Evolutionary conservation across 352 stramenopile species (phyloP), one percentile per base, ranked within the genome.

Genomic region (Nothophytophthora sp.): DNA sequence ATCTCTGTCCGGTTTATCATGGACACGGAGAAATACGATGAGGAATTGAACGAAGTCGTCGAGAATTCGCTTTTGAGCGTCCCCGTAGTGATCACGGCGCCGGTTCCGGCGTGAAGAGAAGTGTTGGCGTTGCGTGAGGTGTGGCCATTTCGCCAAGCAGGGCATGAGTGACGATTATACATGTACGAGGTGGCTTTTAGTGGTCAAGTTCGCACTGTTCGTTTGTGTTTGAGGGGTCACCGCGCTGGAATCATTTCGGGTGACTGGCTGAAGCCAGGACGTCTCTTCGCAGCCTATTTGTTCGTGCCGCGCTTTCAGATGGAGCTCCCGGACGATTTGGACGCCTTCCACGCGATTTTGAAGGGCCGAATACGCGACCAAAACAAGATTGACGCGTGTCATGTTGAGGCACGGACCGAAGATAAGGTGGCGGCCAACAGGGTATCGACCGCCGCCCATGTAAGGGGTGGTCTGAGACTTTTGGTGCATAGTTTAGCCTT

Each of bases 21-120:
- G 29, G 79, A 92, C 22, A 87, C 71, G 33, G 63, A 83, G 38
- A 86, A 78, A 24, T 76, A 76, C 41, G 77, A 92, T 51, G 75
- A 88, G 54, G 67, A 81, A 12, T 49, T 72, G 10, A 67, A 81
- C 40, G 59, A 88, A 44, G 63, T 73, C 32, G 70, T 87, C 16
- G 76, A 88, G 34, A 80, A 85, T 20, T 79, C 70, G 15, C 40
- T 73, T 15, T 46, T 83, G 5, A 82, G 60, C 34, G 55, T 88
- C 22, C 36, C 63, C 0, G 60, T 90, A 7, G 81, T 86, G 34
- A 67, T 92, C 28, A 63, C 60, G 9, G 73, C 60, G 13, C 63
- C 67, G 2, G 41, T 73, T 19, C 29, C 52, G 34, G 48, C 66
- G 48, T 67, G 50, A 51, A 16, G 9, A 36, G 5, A 16, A n/a